A percentile compares a stretch with the other conserved stretches of the same genome.
Evolutionary conservation across 352 stramenopile genomes (phyloP).

Genomic region (Globisporangium spiculum): DNA sequence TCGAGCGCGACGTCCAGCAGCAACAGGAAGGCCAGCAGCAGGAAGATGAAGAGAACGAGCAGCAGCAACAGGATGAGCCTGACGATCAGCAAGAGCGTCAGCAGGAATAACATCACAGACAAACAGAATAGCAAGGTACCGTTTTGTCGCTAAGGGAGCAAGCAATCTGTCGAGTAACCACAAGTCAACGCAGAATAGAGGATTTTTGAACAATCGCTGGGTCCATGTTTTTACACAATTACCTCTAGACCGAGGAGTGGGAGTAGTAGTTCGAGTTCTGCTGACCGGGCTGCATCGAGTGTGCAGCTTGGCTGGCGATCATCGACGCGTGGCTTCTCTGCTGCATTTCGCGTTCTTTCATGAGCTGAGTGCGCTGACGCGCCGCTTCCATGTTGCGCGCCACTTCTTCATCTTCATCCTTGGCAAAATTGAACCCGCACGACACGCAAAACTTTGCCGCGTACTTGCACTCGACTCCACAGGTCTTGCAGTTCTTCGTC

Average conservation of each 20-base stretch:
- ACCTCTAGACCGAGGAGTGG: conserved; percentile 16
- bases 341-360: conserved; percentile 52
- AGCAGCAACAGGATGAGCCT: conserved; percentile 15
- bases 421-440: conserved; percentile 78
- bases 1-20: conserved; percentile 27
- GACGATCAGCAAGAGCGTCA: conserved; percentile 13
- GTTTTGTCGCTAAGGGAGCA: neutral
- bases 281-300: conserved; percentile 30
- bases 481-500: conserved; percentile 64
- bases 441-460: conserved; percentile 79
- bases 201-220: neutral
- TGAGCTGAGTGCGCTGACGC: conserved; percentile 42
- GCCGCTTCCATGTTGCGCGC: conserved; percentile 67
- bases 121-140: neutral
- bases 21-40: conserved; percentile 19
- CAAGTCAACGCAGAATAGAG: neutral
- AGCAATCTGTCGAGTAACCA: neutral
- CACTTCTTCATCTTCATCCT: conserved; percentile 77
- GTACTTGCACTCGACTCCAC: conserved; percentile 70
- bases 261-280: conserved; percentile 17
- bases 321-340: conserved; percentile 67
- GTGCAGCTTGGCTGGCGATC: conserved; percentile 59
- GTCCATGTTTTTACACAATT: neutral
- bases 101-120: conserved; percentile 10
- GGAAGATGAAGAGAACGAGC: conserved; percentile 4